These are phyloP conservation scores for Debaryomyces psychrophilus DNA, from an alignment of 1,139 yeast species.

Conservation along the genomic window DNA sequence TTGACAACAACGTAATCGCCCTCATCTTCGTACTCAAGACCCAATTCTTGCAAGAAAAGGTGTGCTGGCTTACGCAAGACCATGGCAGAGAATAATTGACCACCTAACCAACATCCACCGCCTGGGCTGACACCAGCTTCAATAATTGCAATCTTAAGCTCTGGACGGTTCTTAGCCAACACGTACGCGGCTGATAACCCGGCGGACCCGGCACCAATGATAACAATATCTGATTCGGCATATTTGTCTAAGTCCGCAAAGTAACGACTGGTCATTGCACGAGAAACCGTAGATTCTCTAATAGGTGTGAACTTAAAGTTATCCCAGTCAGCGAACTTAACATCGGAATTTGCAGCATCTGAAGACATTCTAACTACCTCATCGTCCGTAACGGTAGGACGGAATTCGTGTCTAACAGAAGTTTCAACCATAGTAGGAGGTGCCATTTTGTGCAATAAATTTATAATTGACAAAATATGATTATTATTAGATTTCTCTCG, in stretches of 20 bases:
- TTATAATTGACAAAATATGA: background rate
- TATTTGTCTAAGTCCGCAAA: constrained; percentile 73
- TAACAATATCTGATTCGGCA: constrained; percentile 74
- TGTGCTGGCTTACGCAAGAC: constrained; percentile 80
- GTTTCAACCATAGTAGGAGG: constrained; percentile 42
- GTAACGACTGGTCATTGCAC: constrained; percentile 81
- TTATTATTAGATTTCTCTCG: background rate
- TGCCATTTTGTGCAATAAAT: constrained; percentile 25
- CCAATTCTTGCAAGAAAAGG: constrained; percentile 64
- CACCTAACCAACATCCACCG: constrained; percentile 83
- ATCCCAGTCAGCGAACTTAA: constrained; percentile 61
- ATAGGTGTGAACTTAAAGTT: constrained; percentile 70
- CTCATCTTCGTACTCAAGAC: constrained; percentile 73
- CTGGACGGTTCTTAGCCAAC: constrained; percentile 75
- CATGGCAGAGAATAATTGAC: constrained; percentile 81
- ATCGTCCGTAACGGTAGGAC: constrained; percentile 4
- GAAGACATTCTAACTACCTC: constrained; percentile 15
- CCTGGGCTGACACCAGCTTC: constrained; percentile 80
- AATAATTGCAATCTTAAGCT: constrained; percentile 71
- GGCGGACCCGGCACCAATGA: constrained; percentile 80
- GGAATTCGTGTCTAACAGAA: constrained; percentile 18
- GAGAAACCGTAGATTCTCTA: constrained; percentile 77
- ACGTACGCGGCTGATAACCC: constrained; percentile 77
- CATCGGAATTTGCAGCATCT: constrained; percentile 21
- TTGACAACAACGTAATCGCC: constrained; percentile 81